Evolutionary conservation across 306 rosid genomes (phyloP).

Genomic region (Cucurbita argyrosperma): DNA sequence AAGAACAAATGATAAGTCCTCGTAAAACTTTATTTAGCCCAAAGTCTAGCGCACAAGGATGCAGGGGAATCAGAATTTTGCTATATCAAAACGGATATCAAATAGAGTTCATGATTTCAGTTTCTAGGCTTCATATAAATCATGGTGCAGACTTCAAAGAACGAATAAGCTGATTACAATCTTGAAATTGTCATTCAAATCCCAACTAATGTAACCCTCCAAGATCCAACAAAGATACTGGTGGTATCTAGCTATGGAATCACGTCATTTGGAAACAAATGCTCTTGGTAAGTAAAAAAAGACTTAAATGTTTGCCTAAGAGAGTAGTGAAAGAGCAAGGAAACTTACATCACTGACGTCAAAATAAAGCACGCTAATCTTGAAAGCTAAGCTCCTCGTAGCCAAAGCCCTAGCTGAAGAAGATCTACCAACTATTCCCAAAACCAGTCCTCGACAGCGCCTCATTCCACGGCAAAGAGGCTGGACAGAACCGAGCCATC

Average conservation of each 20-base stretch:
- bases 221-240: neutral
- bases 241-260: neutral
- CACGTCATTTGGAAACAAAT: neutral
- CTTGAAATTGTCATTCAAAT: neutral
- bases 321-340: neutral
- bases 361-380: conserved; percentile 81
- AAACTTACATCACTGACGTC: conserved; percentile 54
- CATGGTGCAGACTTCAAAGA: neutral
- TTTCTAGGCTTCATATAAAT: neutral
- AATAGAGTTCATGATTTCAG: neutral
- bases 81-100: neutral
- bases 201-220: neutral
- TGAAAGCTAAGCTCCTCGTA: conserved; percentile 88
- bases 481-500: conserved; percentile 97
- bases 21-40: neutral
- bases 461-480: conserved; percentile 98
- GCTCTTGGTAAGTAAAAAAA: neutral
- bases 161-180: neutral
- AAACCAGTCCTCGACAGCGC: conserved; percentile 84
- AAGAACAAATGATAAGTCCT: neutral
- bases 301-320: neutral
- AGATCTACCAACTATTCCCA: conserved; percentile 90
- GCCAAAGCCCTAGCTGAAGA: conserved; percentile 88
- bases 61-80: neutral
- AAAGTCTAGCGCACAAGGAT: neutral